Conservation (phyloP, 108 stramenopile genomes). For the Stephanodiscus minutulus region DNA sequence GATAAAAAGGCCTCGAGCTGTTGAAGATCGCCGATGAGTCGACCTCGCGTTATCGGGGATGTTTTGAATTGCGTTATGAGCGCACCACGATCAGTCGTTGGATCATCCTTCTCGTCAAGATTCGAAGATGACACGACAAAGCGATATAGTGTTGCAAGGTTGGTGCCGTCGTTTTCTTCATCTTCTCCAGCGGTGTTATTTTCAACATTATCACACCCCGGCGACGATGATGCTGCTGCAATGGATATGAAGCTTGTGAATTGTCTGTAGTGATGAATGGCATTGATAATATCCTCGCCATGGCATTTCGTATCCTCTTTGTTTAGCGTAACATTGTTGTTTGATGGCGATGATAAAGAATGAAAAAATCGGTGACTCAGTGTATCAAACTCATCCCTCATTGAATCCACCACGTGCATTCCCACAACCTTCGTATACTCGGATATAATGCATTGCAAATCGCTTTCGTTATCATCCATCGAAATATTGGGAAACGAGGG, state of each 20-base stretch:
- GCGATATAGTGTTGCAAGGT: constrained; percentile 10
- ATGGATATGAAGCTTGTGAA: constrained; percentile 22
- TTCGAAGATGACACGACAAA: constrained; percentile 5
- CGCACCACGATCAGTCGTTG: not conserved
- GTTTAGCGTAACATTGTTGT: not conserved
- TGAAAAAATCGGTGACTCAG: constrained; percentile 13
- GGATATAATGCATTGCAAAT: not conserved
- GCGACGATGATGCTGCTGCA: not conserved
- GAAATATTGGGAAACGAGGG: constrained; percentile 23
- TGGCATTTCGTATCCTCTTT: constrained; percentile 1
- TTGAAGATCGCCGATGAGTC: constrained; percentile 26
- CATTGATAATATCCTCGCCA: constrained; percentile 4
- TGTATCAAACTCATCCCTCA: constrained; percentile 19
- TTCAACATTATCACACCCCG: too few species aligned
- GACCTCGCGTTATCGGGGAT: constrained; percentile 13
- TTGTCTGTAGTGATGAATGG: constrained; percentile 14
- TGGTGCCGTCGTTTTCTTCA: not conserved
- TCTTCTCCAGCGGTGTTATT: not conserved
- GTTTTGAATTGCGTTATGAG: constrained; percentile 17
- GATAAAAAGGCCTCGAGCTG: constrained; percentile 28
- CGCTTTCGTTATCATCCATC: not conserved
- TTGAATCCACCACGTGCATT: constrained; percentile 5
- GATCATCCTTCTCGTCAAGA: too few species aligned
- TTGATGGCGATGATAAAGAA: not conserved
- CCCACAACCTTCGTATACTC: constrained; percentile 16